Conservation (phyloP, 176 grass and related monocot genomes). For the Miscanthus lutarioriparius region DNA sequence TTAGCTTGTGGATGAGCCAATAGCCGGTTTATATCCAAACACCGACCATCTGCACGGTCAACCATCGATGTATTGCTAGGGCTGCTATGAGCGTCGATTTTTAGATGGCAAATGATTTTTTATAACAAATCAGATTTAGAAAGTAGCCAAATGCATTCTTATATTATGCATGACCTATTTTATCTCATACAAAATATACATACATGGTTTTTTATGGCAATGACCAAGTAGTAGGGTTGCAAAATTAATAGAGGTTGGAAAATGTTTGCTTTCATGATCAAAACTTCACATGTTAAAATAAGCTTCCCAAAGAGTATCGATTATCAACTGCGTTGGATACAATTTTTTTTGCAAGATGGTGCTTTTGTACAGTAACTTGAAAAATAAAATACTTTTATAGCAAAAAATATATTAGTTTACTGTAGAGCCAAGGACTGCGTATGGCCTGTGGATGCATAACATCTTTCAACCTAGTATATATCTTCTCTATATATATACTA, state of each 20-base stretch:
- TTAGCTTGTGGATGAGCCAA: not conserved
- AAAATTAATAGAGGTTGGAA: not conserved
- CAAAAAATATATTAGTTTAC: not conserved
- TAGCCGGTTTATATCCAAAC: accelerated
- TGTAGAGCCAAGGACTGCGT: not conserved
- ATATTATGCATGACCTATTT: not conserved
- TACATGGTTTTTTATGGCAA: no score
- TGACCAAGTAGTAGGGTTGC: no score
- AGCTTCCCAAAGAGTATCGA: not conserved
- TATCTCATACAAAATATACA: not conserved
- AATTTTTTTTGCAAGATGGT: not conserved
- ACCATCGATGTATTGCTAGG: not conserved
- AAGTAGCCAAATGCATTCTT: not conserved
- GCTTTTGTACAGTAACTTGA: not conserved
- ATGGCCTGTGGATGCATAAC: not conserved
- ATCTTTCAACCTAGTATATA: not conserved
- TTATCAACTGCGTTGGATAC: not conserved
- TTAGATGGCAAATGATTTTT: not conserved
- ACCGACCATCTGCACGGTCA: accelerated
- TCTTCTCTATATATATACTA: not conserved
- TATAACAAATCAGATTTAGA: not conserved
- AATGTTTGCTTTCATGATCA: not conserved
- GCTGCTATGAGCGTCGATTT: no score
- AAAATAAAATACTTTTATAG: not conserved
- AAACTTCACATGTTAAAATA: not conserved